Evolutionary conservation across 352 stramenopile genomes (phyloP).

Genomic region (Phytophthora tentaculata): DNA sequence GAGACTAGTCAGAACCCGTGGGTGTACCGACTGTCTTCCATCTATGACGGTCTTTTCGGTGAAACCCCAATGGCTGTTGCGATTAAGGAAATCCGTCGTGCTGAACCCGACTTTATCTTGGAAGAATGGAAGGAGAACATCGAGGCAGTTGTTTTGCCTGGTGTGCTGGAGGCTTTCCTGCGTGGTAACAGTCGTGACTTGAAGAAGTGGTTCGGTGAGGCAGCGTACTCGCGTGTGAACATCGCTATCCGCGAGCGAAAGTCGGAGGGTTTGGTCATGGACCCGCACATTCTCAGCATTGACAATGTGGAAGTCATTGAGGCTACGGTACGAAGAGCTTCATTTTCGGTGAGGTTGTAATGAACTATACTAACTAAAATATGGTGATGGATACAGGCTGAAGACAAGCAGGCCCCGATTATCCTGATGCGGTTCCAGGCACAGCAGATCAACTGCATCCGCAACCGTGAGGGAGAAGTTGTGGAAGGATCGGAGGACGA

Average conservation of each 20-base stretch:
- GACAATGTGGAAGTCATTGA: conserved; percentile 98
- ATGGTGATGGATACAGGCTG: conserved; percentile 54
- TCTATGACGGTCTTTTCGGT: conserved; percentile 98
- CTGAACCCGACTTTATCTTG: conserved; percentile 97
- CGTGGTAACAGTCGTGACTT: conserved; percentile 94
- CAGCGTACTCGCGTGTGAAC: conserved; percentile 94
- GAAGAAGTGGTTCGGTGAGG: conserved; percentile 97
- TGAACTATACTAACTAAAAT: conserved; percentile 21
- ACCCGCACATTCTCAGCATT: conserved; percentile 97
- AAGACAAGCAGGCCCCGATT: conserved; percentile 93
- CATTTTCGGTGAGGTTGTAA: not conserved
- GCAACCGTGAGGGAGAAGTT: conserved; percentile 96
- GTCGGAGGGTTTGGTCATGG: conserved; percentile 92
- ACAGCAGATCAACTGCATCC: conserved; percentile 99
- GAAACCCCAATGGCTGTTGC: conserved; percentile 96
- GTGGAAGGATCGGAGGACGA: conserved; percentile 97
- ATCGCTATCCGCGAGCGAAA: conserved; percentile 95
- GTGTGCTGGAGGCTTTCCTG: conserved; percentile 96
- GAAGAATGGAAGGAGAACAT: conserved; percentile 97
- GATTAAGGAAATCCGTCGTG: conserved; percentile 94
- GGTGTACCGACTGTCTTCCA: conserved; percentile 97
- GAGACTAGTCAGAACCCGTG: conserved; percentile 99
- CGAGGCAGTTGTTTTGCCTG: conserved; percentile 92
- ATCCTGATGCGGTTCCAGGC: conserved; percentile 98
- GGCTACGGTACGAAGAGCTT: conserved; percentile 60